Percentiles rank a stretch among this genome's conserved stretches.
Conservation (phyloP, 441 rosid genomes). For the Geranium incanum region DNA sequence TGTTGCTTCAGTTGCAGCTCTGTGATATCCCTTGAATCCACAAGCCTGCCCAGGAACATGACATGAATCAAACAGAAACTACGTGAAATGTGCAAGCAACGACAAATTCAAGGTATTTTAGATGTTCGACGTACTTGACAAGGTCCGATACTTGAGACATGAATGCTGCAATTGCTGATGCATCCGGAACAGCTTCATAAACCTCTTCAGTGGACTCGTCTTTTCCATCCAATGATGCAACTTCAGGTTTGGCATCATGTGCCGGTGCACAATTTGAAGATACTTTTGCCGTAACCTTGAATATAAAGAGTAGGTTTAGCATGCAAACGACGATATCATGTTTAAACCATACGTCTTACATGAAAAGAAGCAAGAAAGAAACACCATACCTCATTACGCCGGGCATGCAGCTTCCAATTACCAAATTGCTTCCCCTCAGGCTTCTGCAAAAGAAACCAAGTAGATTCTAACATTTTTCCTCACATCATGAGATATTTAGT, state of each 20-base stretch:
- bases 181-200: conserved; percentile 36
- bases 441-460: conserved; percentile 28
- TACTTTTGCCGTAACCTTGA: conserved; percentile 40
- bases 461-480: too few relatives aligned
- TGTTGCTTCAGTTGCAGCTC: conserved; percentile 83
- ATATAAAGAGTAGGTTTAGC: conserved; percentile 15
- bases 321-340: conserved; percentile 10
- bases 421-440: conserved; percentile 35
- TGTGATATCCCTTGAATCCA: conserved; percentile 74
- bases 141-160: conserved; percentile 84
- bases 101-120: too few relatives aligned
- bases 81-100: too few relatives aligned
- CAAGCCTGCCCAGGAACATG: conserved; percentile 48
- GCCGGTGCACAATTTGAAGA: conserved; percentile 45
- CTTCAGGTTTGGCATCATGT: conserved; percentile 25
- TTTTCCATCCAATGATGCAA: conserved; percentile 32
- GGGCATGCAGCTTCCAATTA: conserved; percentile 36
- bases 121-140: conserved; percentile 51
- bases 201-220: conserved; percentile 23
- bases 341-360: not conserved
- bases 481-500: too few relatives aligned
- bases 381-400: conserved; percentile 51
- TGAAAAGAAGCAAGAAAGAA: not conserved
- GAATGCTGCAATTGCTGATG: conserved; percentile 48
- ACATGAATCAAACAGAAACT: too few relatives aligned